Percentiles rank a stretch among this genome's conserved stretches.
Conservation (phyloP, 495 filamentous ascomycete genomes). For the Apodospora peruviana region DNA sequence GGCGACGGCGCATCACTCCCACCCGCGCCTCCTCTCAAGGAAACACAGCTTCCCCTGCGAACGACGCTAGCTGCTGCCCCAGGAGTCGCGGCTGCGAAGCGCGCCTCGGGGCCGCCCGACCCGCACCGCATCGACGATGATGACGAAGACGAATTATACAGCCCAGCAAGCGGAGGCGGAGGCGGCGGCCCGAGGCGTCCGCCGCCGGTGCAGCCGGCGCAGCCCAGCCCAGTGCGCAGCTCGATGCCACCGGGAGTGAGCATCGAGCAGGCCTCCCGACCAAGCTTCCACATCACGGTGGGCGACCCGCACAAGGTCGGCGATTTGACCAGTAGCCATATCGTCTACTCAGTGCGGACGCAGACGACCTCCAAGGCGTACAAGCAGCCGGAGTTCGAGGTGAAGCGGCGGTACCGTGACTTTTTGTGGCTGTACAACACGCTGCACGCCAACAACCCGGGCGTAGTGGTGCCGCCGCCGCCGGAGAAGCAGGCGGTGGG, state of each 20-base stretch:
- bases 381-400: slow-evolving; percentile 80
- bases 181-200: slow-evolving; percentile 63
- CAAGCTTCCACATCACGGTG: slow-evolving; percentile 84
- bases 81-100: slow-evolving; percentile 27
- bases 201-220: slow-evolving; percentile 68
- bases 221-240: slow-evolving; percentile 46
- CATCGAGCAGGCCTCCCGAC: slow-evolving; percentile 84
- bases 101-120: slow-evolving; percentile 43
- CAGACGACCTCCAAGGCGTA: slow-evolving; percentile 96
- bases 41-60: slow-evolving; percentile 58
- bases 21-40: slow-evolving; percentile 84
- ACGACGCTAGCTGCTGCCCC: slow-evolving; percentile 37
- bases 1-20: slow-evolving; percentile 32
- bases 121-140: slow-evolving; percentile 60
- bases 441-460: slow-evolving; percentile 88
- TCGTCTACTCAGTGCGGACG: slow-evolving; percentile 91
- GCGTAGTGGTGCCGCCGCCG: slow-evolving; percentile 90
- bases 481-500: slow-evolving; percentile 98
- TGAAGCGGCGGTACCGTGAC: slow-evolving; percentile 89
- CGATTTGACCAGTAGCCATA: slow-evolving; percentile 93
- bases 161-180: too few relatives aligned
- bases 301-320: slow-evolving; percentile 98
- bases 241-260: slow-evolving; percentile 76
- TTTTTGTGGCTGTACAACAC: slow-evolving; percentile 97
- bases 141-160: slow-evolving; percentile 30